Evolutionary conservation across 345 rosid species (phyloP).

Genomic region (Turnera subulata): DNA sequence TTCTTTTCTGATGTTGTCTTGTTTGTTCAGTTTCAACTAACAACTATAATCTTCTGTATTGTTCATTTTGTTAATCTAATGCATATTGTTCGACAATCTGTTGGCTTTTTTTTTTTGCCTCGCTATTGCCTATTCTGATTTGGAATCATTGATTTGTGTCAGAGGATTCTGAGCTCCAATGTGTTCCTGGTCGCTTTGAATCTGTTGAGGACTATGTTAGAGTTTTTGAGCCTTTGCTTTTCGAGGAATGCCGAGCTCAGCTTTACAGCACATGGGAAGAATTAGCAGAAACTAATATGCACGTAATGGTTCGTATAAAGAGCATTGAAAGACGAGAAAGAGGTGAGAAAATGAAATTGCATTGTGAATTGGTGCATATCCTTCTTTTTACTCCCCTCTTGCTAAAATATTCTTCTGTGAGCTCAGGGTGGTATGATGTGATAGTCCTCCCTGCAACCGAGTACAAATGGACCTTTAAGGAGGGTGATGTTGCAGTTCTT

Average conservation of each 20-base stretch:
- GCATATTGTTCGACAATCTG: no score
- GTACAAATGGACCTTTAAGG: slow-evolving; percentile 93
- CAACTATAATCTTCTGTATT: no score
- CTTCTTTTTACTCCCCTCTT: neutral
- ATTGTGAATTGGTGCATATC: neutral
- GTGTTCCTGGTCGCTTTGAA: slow-evolving; percentile 90
- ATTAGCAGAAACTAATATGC: slow-evolving; percentile 65
- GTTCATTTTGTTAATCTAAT: no score
- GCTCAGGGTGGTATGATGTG: slow-evolving; percentile 94
- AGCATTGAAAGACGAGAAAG: slow-evolving; percentile 91
- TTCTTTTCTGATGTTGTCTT: neutral
- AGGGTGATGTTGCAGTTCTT: slow-evolving; percentile 97
- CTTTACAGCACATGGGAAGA: slow-evolving; percentile 97
- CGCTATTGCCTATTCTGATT: slow-evolving; percentile 6
- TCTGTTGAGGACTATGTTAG: slow-evolving; percentile 83
- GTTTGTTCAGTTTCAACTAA: no score
- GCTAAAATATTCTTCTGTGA: slow-evolving; percentile 20
- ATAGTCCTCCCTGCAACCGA: slow-evolving; percentile 66
- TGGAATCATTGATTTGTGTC: slow-evolving; percentile 22
- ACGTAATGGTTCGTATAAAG: slow-evolving; percentile 68
- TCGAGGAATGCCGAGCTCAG: slow-evolving; percentile 99
- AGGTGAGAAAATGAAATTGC: slow-evolving; percentile 46
- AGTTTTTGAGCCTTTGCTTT: slow-evolving; percentile 98
- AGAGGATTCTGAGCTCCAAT: slow-evolving; percentile 88
- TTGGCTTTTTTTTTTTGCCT: neutral